These are phyloP conservation scores for Helenozyma rhizophorensis DNA, from an alignment of 805 yeast species.

Conservation along the genomic window DNA sequence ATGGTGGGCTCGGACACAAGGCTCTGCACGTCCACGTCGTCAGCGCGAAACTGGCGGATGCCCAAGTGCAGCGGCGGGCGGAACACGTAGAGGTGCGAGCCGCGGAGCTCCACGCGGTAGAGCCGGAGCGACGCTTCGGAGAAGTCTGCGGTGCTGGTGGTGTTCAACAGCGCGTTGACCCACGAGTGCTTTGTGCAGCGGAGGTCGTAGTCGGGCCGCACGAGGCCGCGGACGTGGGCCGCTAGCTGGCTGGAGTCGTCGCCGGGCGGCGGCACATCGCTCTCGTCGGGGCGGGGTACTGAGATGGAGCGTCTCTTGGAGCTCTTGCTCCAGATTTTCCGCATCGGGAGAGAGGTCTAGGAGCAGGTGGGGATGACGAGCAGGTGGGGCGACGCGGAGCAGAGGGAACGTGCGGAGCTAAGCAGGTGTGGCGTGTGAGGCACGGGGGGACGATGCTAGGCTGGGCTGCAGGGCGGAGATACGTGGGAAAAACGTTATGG, in stretches of 20 bases:
- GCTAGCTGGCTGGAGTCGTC: conserved; percentile 7
- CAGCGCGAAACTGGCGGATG: conserved; percentile 13
- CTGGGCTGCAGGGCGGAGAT: no score
- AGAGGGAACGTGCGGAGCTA: neutral
- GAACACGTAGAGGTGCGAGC: conserved; percentile 60
- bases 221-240: conserved; percentile 16
- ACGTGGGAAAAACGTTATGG: no score
- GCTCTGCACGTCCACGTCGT: neutral
- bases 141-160: conserved; percentile 27
- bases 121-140: conserved; percentile 14
- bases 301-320: conserved; percentile 14
- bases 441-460: no score
- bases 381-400: neutral
- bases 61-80: conserved; percentile 15
- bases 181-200: conserved; percentile 29
- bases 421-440: no score
- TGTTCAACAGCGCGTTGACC: conserved; percentile 35
- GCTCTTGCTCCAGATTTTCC: conserved; percentile 16
- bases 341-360: conserved; percentile 4
- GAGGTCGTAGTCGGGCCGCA: conserved; percentile 29
- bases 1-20: no score
- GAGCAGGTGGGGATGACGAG: neutral
- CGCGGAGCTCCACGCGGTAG: conserved; percentile 43
- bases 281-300: conserved; percentile 1
- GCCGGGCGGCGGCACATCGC: conserved; percentile 2